These are phyloP conservation scores for Penicillium vulpinum DNA, from an alignment of 2,329 filamentous ascomycete genomes.

Conservation along the genomic window DNA sequence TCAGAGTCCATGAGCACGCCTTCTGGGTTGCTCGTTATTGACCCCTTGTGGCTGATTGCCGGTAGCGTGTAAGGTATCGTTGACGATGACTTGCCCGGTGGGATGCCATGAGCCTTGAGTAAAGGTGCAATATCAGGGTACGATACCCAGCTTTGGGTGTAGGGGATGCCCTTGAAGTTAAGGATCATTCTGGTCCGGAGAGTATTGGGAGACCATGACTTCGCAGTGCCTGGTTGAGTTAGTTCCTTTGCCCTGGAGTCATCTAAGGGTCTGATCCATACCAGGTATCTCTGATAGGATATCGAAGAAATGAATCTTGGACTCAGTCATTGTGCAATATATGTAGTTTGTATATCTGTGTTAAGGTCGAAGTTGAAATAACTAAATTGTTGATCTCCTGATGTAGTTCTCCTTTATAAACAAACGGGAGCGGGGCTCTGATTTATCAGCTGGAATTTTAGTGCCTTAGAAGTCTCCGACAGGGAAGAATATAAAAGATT, in stretches of 20 bases:
- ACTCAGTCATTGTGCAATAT: conserved; percentile 18
- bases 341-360: not conserved
- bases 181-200: conserved; percentile 26
- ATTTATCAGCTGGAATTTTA: conserved; percentile 4
- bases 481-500: not conserved
- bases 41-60: conserved; percentile 32
- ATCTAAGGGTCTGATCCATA: conserved; percentile 8
- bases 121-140: conserved; percentile 33
- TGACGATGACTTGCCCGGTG: conserved; percentile 15
- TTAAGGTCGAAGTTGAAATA: not conserved
- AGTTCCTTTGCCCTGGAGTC: not conserved
- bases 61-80: conserved; percentile 34
- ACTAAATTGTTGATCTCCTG: not conserved
- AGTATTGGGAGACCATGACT: conserved; percentile 34
- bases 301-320: conserved; percentile 38
- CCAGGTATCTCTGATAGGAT: conserved; percentile 31
- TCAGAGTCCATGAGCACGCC: conserved; percentile 37
- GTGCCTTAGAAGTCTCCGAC: not conserved
- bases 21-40: conserved; percentile 23
- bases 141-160: conserved; percentile 29
- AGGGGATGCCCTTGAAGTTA: conserved; percentile 31
- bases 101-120: conserved; percentile 24
- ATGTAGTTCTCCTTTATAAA: not conserved
- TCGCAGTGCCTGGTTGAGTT: conserved; percentile 24
- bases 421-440: not conserved